Base-by-base conservation (phyloP, 805 yeast species). In the Clavispora vitiphila region DNA sequence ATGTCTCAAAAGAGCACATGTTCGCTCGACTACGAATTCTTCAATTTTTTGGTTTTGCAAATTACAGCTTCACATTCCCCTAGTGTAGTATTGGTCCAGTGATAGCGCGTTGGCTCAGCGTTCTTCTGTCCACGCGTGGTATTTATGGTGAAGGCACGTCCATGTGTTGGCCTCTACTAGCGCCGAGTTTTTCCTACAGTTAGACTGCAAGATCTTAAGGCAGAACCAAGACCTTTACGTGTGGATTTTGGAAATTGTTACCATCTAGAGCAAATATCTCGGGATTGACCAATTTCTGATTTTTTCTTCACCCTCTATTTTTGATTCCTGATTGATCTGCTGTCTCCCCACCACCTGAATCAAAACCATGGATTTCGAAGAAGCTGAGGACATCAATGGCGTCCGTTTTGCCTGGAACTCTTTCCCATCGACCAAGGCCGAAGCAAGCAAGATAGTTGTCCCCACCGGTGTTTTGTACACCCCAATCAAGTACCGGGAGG, bases 401-500 rank as follows among this genome's bases (percentile, higher is more conserved):
- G 65, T 69, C 30, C 68, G 75, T 42, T 66, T 64, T 38, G 64
- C 74, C 11, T 65, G 85, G 82, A 68, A 72, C 69, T 83, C 86
- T 32, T 82, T 91, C 56, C 99, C 99, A 22, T 80, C 86, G 32
- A 83, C 96, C 29, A 80, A 89, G 53, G 78, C 80, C 32, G 98
- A 93, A 63, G 93, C 96, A 15, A 82, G 83, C 55, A 84, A 93
- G 53, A 84, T 89, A 57, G 95, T 91, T 15, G 90, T 93, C 24
- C 99, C 99, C 10, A 82, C 93, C 27, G 96, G 97, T 32, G 83
- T 96, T 42, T 69, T 93, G 48, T 93, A 89, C 71, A 90, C 97
- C n/a, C 99, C 99, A 8, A 75, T 93, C 54, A 80, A 87, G 56
- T 79, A 78, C 43, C 78, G 86, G 51, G 84, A 83, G 45, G 89